Base-by-base conservation (phyloP, 257 asterid genomes). In the Scutellaria minor region DNA sequence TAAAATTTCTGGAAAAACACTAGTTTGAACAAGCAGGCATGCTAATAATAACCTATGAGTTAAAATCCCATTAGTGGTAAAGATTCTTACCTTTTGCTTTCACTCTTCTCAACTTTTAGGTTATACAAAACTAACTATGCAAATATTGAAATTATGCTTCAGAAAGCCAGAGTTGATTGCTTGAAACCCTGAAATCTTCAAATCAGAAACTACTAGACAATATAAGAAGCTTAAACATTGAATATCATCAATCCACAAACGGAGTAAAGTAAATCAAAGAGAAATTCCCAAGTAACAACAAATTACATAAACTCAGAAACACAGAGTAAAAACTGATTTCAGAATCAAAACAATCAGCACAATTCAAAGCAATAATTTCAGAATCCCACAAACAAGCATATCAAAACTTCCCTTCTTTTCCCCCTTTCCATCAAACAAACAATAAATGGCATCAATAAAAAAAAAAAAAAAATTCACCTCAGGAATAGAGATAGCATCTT, bases 401-500 rank as follows among this genome's bases (percentile, higher is more conserved):
- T 0, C 2, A 42, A 24, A 1, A 22, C 12, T 5, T 9, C 42
- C 24, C 6, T 10, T 15, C 31, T 54, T 35, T 53, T n/a, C 6
- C 9, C 14, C 48, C 8, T 37, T 20, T 6, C 57, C 48, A 64
- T 40, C 51, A 50, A 31, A 14, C 7, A 52, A 59, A 51, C 13
- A 14, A 6, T 2, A 47, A 18, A 24, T 51, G 50, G 35, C 46
- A 41, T 48, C 20, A 45, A 46, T 6, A 31, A 31, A 31, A 31
- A n/a, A 35, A 64, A 41, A 57, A 1, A 3, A 2, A 12, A 5
- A 31, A 37, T 40, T n/a, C 14, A 65, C 83, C 70, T 69, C 10
- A 42, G 51, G 53, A 63, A 74, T 35, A 41, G 74, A 60, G 64
- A 11, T 66, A 73, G 18, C 52, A 51, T 18, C 57, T 31, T 62